Base-by-base conservation (phyloP, 1,284 basidiomycete species). In the Mycena sp. region DNA sequence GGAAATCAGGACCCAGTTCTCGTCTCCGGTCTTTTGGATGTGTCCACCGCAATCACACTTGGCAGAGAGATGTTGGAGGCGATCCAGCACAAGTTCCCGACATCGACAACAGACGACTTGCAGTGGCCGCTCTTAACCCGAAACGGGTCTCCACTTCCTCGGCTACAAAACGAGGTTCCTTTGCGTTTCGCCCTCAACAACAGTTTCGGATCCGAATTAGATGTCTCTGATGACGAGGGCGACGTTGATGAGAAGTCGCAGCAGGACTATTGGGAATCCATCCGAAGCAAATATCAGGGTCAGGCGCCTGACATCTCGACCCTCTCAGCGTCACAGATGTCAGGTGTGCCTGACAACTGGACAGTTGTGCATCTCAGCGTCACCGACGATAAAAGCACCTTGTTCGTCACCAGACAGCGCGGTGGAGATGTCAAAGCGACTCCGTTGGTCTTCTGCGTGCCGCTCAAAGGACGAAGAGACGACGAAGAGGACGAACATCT, bases 391-490 rank as follows among this genome's bases (percentile, higher is more conserved):
- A 88, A 88, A 67, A 90, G 87, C 68, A 92, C 92, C 4, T 83
- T 99, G 73, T 90, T 99, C 66, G 77, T 98, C 45, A 90, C 93
- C 1, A 89, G 96, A 14, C 91, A 96, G 69, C 84, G 90, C 38
- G 82, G 86, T 2, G 81, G 83, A 4, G 77, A 79, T 7, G 79
- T 84, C 2, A 54, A 70, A 16, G 67, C 64, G 30, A 69, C 75
- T 17, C 92, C 94, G 0, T 78, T 98, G 28, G 83, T 97, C 12
- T 95, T 98, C 76, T 94, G 92, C 67, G 81, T 99, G 5, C 97
- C 98, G 0, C 81, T 99, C 28, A 91, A 94, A 67, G 92, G 92
- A 23, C 83, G 93, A 45, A 82, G 95, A 52, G 94, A 96, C 46
- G 78, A 73, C 35, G 91, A 91, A 12, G 91, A 93, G 30, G 87